Evolutionary conservation across 1,284 basidiomycete genomes (phyloP).

Genomic region (Porogramme epimiltina): DNA sequence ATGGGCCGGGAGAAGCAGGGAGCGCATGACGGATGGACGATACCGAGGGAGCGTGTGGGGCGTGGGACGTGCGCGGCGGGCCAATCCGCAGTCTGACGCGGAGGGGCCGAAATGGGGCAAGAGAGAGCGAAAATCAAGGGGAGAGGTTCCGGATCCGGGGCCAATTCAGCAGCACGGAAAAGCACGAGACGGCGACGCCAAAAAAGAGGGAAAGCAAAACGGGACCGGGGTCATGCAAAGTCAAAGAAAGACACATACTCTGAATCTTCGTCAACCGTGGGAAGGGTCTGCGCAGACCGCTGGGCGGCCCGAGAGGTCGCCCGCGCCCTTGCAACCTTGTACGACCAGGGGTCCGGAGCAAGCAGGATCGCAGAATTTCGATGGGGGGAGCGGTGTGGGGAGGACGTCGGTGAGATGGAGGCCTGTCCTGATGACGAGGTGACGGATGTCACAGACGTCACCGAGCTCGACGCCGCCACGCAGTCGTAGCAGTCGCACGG

Average conservation of each 20-base stretch:
- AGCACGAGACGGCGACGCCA: neutral
- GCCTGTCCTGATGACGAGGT: constrained; percentile 53
- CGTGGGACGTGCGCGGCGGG: neutral
- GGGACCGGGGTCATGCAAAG: constrained; percentile 9
- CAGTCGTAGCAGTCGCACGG: constrained; percentile 9
- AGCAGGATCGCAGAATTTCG: constrained; percentile 43
- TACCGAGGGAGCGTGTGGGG: constrained; percentile 12
- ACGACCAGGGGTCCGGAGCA: constrained; percentile 27
- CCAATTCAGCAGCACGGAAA: neutral
- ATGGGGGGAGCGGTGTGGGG: constrained; percentile 42
- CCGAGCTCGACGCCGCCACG: neutral
- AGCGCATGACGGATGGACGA: constrained; percentile 5
- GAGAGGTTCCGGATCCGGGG: neutral
- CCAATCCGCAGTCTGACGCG: constrained; percentile 13
- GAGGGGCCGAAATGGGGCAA: constrained; percentile 6
- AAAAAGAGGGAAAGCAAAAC: constrained; percentile 2
- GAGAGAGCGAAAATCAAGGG: neutral
- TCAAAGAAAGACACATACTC: constrained; percentile 35
- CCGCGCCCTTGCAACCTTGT: constrained; percentile 13
- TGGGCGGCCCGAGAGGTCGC: constrained; percentile 3
- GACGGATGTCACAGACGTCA: neutral
- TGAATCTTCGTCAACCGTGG: constrained; percentile 30
- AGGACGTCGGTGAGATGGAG: constrained; percentile 5
- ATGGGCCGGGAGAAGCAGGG: constrained; percentile 1
- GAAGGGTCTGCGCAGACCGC: constrained; percentile 23